Conservation (phyloP, 2,329 filamentous ascomycete genomes). For the Stemphylium beticola region DNA sequence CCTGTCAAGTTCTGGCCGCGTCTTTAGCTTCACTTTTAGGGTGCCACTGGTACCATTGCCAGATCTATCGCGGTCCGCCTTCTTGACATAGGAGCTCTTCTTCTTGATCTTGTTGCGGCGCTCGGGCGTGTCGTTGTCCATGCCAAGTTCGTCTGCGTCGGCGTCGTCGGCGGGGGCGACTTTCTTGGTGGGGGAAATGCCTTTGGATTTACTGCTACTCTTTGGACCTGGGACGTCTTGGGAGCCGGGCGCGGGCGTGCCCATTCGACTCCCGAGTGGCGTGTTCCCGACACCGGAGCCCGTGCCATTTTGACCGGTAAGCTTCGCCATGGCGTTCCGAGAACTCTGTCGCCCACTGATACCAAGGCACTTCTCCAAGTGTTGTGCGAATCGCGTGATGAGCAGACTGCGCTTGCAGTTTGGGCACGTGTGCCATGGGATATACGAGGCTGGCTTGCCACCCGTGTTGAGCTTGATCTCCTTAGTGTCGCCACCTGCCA, state of each 20-base stretch:
- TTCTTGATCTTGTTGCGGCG: conserved; percentile 58
- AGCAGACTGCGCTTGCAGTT: conserved; percentile 67
- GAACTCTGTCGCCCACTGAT: conserved; percentile 61
- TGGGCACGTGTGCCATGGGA: conserved; percentile 63
- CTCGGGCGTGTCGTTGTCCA: conserved; percentile 53
- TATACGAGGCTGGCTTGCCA: conserved; percentile 54
- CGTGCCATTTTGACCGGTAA: conserved; percentile 46
- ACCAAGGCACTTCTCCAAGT: conserved; percentile 66
- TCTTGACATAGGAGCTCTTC: conserved; percentile 52
- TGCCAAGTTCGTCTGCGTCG: conserved; percentile 40
- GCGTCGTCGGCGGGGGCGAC: conserved; percentile 26
- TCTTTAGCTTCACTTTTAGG: conserved; percentile 46
- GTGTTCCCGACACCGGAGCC: conserved; percentile 51
- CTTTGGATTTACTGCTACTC: conserved; percentile 31
- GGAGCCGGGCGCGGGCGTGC: conserved; percentile 49
- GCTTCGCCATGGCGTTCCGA: conserved; percentile 57
- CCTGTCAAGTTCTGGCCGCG: conserved; percentile 35
- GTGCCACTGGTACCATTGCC: conserved; percentile 16
- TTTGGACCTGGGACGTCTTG: conserved; percentile 33
- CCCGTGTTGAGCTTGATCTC: conserved; percentile 58
- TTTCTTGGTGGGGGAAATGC: conserved; percentile 38
- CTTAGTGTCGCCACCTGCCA: conserved; percentile 44
- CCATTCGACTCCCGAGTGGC: conserved; percentile 52
- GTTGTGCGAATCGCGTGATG: conserved; percentile 66
- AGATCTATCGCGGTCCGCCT: conserved; percentile 46